Evolutionary conservation across 1,284 basidiomycete species (phyloP), one percentile per base, ranked within the genome.

Genomic region (Marasmius oreades): DNA sequence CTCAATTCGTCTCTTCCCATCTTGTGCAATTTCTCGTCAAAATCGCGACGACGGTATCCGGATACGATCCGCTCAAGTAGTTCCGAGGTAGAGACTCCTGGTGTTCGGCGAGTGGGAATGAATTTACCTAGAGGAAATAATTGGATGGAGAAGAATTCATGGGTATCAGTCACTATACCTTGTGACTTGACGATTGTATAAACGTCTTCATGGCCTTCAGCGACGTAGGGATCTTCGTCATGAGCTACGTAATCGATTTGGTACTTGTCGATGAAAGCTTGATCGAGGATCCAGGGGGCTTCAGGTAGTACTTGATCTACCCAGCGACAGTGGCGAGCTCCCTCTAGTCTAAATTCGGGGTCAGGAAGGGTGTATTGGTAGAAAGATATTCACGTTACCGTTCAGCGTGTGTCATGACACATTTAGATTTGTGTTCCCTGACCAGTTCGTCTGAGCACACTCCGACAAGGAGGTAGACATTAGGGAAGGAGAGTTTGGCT

Each of bases 161-260:
- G n/a, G n/a, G n/a, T n/a, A n/a, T n/a, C n/a, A n/a, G n/a, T n/a
- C n/a, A n/a, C n/a, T n/a, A 43, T 61, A 87, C 94, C 95, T 70
- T 85, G 82, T 45, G 76, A 76, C 74, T 98, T 98, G 53, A 85
- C 84, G 65, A 86, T 91, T 1, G 77, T 77, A 67, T 98, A 99
- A 0, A 97, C 91, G 68, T 99, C 96, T 33, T 90, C 86, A 57
- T 85, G 79, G 1, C 86, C 89, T 33, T 79, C 82, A 50, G 84
- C 75, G 6, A 81, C 82, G 65, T 97, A 97, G 0, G 93, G 91
- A 55, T 84, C 84, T 67, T 96, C 93, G 66, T 98, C 95, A 66
- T 98, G 96, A 1, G 96, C 95, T 50, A 99, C 91, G 67, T 98
- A 99, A 70, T 99, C 96, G 61, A 99, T 95, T 69, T 88, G 71